These are phyloP conservation scores for Corchorus capsularis DNA, from an alignment of 345 rosid species.

Conservation along the genomic window DNA sequence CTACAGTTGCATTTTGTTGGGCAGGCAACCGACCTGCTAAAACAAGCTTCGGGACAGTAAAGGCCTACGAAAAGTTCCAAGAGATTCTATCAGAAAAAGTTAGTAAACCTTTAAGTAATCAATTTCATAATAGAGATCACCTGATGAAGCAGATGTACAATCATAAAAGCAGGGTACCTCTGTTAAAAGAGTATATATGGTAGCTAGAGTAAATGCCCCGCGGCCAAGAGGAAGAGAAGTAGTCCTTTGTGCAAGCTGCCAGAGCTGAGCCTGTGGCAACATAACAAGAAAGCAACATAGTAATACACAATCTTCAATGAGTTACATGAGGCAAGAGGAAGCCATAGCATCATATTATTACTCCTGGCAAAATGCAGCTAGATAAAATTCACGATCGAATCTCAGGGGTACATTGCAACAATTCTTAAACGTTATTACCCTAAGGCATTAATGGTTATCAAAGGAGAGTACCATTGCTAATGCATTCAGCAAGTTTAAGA, in stretches of 20 bases:
- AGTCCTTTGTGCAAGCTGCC: slow-evolving; percentile 96
- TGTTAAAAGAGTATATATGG: slow-evolving; percentile 86
- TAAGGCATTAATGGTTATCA: background rate
- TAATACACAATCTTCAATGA: background rate
- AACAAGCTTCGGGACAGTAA: slow-evolving; percentile 96
- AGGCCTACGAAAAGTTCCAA: slow-evolving; percentile 59
- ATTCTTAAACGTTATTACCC: background rate
- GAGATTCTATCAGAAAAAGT: slow-evolving; percentile 23
- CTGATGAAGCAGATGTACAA: slow-evolving; percentile 3
- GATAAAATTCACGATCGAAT: slow-evolving; percentile 1
- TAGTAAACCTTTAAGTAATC: slow-evolving; percentile 23
- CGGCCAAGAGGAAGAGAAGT: slow-evolving; percentile 97
- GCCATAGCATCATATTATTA: background rate
- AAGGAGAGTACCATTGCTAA: background rate
- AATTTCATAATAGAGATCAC: slow-evolving; percentile 15
- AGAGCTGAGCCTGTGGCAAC: slow-evolving; percentile 75
- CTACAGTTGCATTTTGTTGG: slow-evolving; percentile 98
- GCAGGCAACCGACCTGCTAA: slow-evolving; percentile 97
- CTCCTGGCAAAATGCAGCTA: background rate
- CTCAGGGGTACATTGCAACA: background rate
- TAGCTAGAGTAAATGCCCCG: slow-evolving; percentile 95
- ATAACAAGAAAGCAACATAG: slow-evolving; percentile 23
- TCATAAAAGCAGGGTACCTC: slow-evolving; percentile 49
- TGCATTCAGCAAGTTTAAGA: background rate
- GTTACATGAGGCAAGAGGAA: background rate